Base-by-base conservation (phyloP, 208 protist species). In the Tritrichomonas foetus region DNA sequence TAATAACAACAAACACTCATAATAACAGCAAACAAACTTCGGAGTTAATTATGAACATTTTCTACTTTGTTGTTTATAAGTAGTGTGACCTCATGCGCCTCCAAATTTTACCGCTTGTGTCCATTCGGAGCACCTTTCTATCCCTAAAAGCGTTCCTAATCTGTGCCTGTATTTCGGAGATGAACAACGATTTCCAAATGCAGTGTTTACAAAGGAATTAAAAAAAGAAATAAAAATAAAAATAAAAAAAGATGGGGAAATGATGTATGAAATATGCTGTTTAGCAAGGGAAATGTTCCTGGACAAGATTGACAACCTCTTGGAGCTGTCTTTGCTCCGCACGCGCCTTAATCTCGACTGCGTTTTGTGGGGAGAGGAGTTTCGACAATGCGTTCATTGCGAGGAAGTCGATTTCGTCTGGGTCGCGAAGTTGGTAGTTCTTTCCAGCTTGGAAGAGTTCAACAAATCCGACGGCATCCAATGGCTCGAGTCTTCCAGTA, bases 221-320 rank as follows among this genome's bases (percentile, higher is more conserved):
- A 50, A 50, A 82, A 41, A 82, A 47, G 22, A 50, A 14, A 30
- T 50, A 47, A 50, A 50, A 50, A 50, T 82, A 82, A 50, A 11
- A 47, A 75, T 75, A 75, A 44, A 36, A 75, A 75, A 75, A 47
- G 14, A 20, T 20, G 69, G 69, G 69, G n/a, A 14, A 47, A n/a
- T 75, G 20, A 47, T 75, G 69, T 75, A 75, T 25, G 50, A 47
- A 82, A 9, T n/a, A 50, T 50, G 41, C 20, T 82, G 47, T 89
- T 89, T 89, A 89, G 78, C 78, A 89, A 20, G 78, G 78, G 27
- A 57, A 89, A 47, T 89, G 25, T 30, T 89, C 47, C 27, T 89
- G 78, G 16, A 89, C 78, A 89, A 89, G 78, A 57, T 89, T 57
- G 20, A 89, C 47, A 89, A 89, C 78, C 57, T 89, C 78, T 16